phyloP scores from a whole-genome alignment of 2,329 filamentous ascomycete genomes.

The Mycosphaerella sp. region DNA sequence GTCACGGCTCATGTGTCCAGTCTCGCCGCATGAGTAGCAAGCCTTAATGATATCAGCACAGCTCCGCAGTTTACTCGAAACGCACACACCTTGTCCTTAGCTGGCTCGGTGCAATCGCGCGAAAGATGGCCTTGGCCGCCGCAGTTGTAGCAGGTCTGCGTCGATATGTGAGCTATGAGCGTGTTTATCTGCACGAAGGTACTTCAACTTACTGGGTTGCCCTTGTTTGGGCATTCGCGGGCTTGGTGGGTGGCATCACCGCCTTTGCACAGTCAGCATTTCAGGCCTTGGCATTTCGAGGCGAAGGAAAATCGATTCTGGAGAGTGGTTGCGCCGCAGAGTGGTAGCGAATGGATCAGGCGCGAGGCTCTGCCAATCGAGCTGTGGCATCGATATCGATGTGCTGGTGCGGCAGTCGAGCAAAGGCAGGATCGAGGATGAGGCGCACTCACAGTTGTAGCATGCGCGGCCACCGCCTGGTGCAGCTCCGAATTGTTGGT shows the following conservation, averaged over 20 bases:
- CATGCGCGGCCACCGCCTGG: conserved; percentile 46
- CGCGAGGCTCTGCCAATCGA: background rate
- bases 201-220: conserved; percentile 28
- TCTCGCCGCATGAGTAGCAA: conserved; percentile 63
- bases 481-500: conserved; percentile 36
- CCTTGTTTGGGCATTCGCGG: conserved; percentile 47
- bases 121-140: conserved; percentile 48
- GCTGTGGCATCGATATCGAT: background rate
- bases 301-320: background rate
- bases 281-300: conserved; percentile 8
- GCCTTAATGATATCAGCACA: conserved; percentile 31
- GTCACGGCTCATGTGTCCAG: conserved; percentile 88
- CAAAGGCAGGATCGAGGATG: background rate
- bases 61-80: background rate
- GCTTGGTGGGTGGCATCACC: conserved; percentile 46
- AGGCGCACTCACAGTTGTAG: conserved; percentile 50
- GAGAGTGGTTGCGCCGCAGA: background rate
- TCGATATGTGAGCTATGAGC: conserved; percentile 31
- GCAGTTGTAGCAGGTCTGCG: conserved; percentile 41
- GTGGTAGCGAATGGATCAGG: background rate
- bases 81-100: conserved; percentile 68
- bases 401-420: background rate
- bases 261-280: conserved; percentile 33
- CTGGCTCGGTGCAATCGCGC: conserved; percentile 84
- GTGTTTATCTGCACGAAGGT: conserved; percentile 16